phyloP scores from a whole-genome alignment of 164 flowering plant species.

The Aristolochia contorta region DNA sequence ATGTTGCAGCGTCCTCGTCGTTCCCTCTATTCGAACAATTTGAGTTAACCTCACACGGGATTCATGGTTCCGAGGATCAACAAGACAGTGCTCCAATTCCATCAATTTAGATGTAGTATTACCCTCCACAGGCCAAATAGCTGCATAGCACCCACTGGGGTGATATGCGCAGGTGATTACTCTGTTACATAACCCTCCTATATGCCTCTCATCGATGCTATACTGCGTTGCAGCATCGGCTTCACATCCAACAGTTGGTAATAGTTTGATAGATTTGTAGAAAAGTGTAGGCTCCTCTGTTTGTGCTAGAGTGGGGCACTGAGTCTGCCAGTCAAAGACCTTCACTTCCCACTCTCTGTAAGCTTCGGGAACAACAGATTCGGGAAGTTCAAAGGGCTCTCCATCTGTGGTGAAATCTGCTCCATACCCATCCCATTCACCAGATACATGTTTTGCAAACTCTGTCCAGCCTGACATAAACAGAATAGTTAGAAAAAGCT shows the following conservation, averaged over 20 bases:
- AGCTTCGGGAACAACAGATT: constrained; percentile 80
- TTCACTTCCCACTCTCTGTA: constrained; percentile 91
- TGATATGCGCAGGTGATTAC: constrained; percentile 59
- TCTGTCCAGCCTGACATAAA: constrained; percentile 50
- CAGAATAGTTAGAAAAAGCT: not conserved
- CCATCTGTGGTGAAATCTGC: constrained; percentile 77
- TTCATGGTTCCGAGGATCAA: constrained; percentile 59
- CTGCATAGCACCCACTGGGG: constrained; percentile 63
- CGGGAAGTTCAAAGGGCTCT: constrained; percentile 74
- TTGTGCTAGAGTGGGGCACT: constrained; percentile 82
- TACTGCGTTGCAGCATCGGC: constrained; percentile 94
- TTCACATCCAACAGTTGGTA: constrained; percentile 97
- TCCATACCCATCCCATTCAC: constrained; percentile 96
- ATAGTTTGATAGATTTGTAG: constrained; percentile 65
- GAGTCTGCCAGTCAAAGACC: constrained; percentile 97
- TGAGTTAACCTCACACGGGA: constrained; percentile 77
- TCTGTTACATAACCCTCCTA: constrained; percentile 30
- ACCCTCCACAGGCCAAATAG: constrained; percentile 44
- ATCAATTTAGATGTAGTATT: constrained; percentile 18
- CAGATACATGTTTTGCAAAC: constrained; percentile 67
- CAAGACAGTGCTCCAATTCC: constrained; percentile 84
- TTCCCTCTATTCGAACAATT: constrained; percentile 30
- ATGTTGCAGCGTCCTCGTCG: constrained; percentile 19
- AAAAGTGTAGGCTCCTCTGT: constrained; percentile 22
- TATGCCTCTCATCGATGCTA: constrained; percentile 44